Evolutionary conservation across 2,329 filamentous ascomycete genomes (phyloP).

Genomic region (Fusarium robinianum): DNA sequence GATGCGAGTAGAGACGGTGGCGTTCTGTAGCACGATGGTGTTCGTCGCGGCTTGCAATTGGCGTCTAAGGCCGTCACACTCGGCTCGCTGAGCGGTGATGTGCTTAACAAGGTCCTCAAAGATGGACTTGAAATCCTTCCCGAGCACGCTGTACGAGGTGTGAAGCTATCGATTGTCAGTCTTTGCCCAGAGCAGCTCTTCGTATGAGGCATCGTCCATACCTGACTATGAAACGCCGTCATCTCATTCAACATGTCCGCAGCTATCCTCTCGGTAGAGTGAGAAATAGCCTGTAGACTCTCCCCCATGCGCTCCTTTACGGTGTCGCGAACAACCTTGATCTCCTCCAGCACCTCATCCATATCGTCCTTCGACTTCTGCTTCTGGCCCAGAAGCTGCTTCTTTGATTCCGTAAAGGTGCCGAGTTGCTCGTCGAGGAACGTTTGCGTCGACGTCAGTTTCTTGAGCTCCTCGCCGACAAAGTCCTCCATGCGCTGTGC

Average conservation of each 20-base stretch:
- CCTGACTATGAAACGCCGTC: constrained; percentile 74
- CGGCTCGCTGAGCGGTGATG: constrained; percentile 74
- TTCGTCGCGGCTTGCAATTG: constrained; percentile 74
- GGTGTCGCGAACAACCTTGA: constrained; percentile 84
- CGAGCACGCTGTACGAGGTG: constrained; percentile 79
- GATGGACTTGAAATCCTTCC: constrained; percentile 81
- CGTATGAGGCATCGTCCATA: constrained; percentile 41
- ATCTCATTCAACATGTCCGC: constrained; percentile 88
- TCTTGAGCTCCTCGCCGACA: constrained; percentile 73
- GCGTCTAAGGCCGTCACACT: constrained; percentile 72
- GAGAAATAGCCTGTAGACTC: constrained; percentile 80
- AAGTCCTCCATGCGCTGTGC: constrained; percentile 76
- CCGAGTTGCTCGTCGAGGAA: constrained; percentile 72
- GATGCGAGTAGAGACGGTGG: constrained; percentile 67
- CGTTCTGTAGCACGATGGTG: constrained; percentile 69
- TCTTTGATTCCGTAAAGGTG: constrained; percentile 69
- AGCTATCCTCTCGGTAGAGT: constrained; percentile 84
- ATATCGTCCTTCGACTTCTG: constrained; percentile 77
- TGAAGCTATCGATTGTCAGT: constrained; percentile 63
- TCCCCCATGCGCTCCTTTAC: constrained; percentile 86
- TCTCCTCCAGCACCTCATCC: constrained; percentile 90
- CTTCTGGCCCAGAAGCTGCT: constrained; percentile 69
- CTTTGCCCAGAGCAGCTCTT: neutral
- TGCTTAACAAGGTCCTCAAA: constrained; percentile 82
- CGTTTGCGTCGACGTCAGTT: constrained; percentile 69